Percentiles rank a stretch among this genome's conserved stretches.
Evolutionary conservation across 2,329 filamentous ascomycete genomes (phyloP).

Genomic region (Gnomoniopsis smithogilvyi): DNA sequence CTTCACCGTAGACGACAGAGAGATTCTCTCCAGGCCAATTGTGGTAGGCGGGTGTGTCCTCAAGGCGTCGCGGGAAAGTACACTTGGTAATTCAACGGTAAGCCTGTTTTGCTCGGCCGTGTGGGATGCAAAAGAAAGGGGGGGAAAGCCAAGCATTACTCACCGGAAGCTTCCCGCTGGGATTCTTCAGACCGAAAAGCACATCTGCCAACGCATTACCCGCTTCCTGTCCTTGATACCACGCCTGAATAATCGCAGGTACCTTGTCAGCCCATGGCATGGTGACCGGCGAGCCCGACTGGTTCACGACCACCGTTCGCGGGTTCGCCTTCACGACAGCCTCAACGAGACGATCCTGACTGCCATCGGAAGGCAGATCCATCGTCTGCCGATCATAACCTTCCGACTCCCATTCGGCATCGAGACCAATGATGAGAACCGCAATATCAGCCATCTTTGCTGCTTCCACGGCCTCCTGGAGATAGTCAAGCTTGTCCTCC

Average conservation of each 20-base stretch:
- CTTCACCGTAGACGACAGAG: conserved; percentile 68
- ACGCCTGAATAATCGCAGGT: conserved; percentile 66
- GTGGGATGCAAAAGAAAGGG: not conserved
- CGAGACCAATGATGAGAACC: conserved; percentile 65
- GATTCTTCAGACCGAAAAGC: conserved; percentile 60
- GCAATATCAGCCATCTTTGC: conserved; percentile 64
- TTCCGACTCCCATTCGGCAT: conserved; percentile 74
- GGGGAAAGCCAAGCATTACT: conserved; percentile 14
- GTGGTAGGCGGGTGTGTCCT: conserved; percentile 68
- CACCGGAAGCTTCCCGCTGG: conserved; percentile 66
- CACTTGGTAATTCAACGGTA: conserved; percentile 32
- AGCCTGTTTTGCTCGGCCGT: not conserved
- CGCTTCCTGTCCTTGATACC: conserved; percentile 69
- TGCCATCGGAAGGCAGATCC: conserved; percentile 54
- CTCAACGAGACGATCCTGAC: conserved; percentile 61
- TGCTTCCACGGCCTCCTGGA: conserved; percentile 62
- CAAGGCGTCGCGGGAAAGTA: conserved; percentile 62
- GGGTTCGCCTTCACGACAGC: conserved; percentile 62
- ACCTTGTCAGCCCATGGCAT: conserved; percentile 68
- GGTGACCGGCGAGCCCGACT: conserved; percentile 64
- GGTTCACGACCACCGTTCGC: conserved; percentile 65
- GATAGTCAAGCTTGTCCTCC: conserved; percentile 57
- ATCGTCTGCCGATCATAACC: conserved; percentile 64
- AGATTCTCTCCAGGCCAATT: conserved; percentile 72
- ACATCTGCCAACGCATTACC: conserved; percentile 67